These are phyloP conservation scores for Pistacia integerrima DNA, from an alignment of 345 rosid genomes.

Conservation along the genomic window DNA sequence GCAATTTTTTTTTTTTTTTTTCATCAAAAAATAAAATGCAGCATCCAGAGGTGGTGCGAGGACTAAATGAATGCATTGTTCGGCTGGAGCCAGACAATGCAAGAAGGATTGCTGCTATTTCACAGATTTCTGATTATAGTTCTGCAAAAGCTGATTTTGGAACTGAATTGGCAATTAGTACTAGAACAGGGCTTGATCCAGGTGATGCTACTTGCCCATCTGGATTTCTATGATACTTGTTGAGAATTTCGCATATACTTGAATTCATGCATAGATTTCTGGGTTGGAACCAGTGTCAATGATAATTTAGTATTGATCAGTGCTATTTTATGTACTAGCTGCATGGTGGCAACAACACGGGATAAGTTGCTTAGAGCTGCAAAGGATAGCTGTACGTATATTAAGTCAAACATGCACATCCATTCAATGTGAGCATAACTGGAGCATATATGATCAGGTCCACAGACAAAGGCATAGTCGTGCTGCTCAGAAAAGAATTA, in stretches of 20 bases:
- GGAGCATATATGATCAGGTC: conserved; percentile 38
- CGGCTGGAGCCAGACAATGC: conserved; percentile 42
- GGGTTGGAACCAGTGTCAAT: background rate
- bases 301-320: background rate
- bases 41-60: conserved; percentile 43
- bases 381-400: conserved; percentile 34
- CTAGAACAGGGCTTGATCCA: conserved; percentile 54
- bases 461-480: conserved; percentile 27
- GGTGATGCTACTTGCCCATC: conserved; percentile 29
- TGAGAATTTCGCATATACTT: background rate
- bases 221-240: background rate
- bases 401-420: conserved; percentile 43
- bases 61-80: conserved; percentile 48
- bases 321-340: conserved; percentile 27
- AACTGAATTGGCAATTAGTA: conserved; percentile 45
- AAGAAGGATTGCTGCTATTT: conserved; percentile 38
- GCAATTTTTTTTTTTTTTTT: background rate
- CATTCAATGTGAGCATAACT: conserved; percentile 26
- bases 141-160: conserved; percentile 52
- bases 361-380: conserved; percentile 36
- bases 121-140: conserved; percentile 43
- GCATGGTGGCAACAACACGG: conserved; percentile 47
- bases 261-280: background rate
- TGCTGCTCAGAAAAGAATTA: conserved; percentile 27
- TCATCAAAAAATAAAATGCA: conserved; percentile 8